Base-by-base conservation (phyloP, 352 stramenopile genomes). In the Globisporangium spinosum region DNA sequence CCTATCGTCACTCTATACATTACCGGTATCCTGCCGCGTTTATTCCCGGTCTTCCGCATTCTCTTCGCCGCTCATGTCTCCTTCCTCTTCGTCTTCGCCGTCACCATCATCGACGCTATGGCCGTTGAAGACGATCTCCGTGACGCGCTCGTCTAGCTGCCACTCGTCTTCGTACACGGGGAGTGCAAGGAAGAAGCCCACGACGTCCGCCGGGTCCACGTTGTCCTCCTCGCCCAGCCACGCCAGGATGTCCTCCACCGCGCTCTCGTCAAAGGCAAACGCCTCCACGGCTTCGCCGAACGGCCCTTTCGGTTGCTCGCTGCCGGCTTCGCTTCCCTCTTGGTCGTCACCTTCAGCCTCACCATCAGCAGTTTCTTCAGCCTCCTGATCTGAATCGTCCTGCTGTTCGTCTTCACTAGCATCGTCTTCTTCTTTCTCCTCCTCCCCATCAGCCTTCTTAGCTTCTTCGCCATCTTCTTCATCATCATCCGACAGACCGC, bases 121-220 rank as follows among this genome's bases (percentile, higher is more conserved):
- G 3, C 72, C 62, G 63, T 74, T 77, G 66, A 93, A 93, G 4
- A 93, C 74, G 51, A 91, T 90, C 70, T 90, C 76, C 25, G 82
- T 89, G 62, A 94, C 77, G 56, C 85, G 85, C 34, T 94, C 83
- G 69, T 94, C 85, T 13, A 94, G 63, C 22, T 82, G 77, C 85
- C 85, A 94, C 67, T 94, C 85, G 64, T 92, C 85, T 62, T 94
- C 85, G 56, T 80, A 77, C 40, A 89, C 73, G 12, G 85, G 85
- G 58, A 91, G 62, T 58, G 82, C 82, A 43, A 91, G 66, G 66
- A 92, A 89, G 62, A 92, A 94, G 25, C 79, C 75, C 13, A 91
- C 73, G 59, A 87, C 74, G 53, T 92, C 80, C 0, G 85, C 75
- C 1, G 79, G 76, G 12, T 91, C 80, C 6, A 90, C 60, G 25